A percentile compares a stretch with the other conserved stretches of the same genome.
phyloP scores from a whole-genome alignment of 148 eudicot species.

The Rhododendron kiyosumense region DNA sequence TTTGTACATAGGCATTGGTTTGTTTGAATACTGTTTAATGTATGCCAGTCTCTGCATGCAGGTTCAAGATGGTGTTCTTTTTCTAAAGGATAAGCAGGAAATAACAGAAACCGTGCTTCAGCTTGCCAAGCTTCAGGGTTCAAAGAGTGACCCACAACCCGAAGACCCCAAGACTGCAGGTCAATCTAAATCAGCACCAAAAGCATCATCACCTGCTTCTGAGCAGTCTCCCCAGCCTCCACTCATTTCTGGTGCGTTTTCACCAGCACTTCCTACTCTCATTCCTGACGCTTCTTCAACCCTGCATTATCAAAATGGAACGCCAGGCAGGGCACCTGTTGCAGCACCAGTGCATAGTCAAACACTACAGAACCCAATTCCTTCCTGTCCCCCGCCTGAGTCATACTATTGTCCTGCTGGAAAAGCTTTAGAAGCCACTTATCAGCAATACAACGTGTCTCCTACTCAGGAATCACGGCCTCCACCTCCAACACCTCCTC shows the following conservation, averaged over 20 bases:
- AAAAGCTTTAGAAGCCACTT: conserved; percentile 1
- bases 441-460: conserved; percentile 2
- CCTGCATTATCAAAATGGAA: neutral
- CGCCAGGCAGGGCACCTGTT: conserved; percentile 2
- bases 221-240: neutral
- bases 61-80: conserved; percentile 11
- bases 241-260: neutral
- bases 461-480: neutral
- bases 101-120: conserved; percentile 16
- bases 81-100: conserved; percentile 16
- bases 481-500: conserved; percentile 2
- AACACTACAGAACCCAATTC: neutral
- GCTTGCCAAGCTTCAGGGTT: conserved; percentile 14
- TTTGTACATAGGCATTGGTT: neutral
- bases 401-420: neutral
- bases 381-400: neutral
- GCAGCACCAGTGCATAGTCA: neutral
- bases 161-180: conserved; percentile 7
- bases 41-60: neutral
- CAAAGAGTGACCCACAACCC: neutral
- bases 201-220: conserved; percentile 2
- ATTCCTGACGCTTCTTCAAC: neutral
- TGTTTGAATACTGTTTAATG: neutral
- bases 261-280: neutral
- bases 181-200: neutral